phyloP scores from a whole-genome alignment of 2,329 filamentous ascomycete genomes.

The Huntiella moniliformis region DNA sequence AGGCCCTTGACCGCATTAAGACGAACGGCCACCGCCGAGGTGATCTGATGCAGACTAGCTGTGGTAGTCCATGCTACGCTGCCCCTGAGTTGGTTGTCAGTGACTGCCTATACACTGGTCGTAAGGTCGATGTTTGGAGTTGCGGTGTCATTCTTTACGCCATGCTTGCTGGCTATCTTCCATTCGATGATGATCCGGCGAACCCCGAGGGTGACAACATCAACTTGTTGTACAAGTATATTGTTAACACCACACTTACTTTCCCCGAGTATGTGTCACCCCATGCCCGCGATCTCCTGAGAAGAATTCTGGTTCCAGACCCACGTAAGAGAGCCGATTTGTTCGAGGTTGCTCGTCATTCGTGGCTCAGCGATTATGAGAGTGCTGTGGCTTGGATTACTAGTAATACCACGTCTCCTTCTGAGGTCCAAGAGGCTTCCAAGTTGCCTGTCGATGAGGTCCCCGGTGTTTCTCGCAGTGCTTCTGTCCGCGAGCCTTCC shows the following conservation, averaged over 20 bases:
- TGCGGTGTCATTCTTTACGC: constrained; percentile 98
- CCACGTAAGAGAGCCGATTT: constrained; percentile 86
- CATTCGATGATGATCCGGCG: constrained; percentile 93
- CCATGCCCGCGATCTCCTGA: constrained; percentile 78
- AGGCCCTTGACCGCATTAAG: constrained; percentile 66
- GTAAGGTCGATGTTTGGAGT: constrained; percentile 98
- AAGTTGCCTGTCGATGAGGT: constrained; percentile 37
- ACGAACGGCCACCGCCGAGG: constrained; percentile 62
- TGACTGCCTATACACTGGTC: constrained; percentile 88
- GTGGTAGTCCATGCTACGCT: constrained; percentile 93
- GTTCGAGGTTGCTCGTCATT: constrained; percentile 93
- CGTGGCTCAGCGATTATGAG: constrained; percentile 95
- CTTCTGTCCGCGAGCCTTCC: constrained; percentile 73
- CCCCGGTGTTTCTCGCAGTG: constrained; percentile 57
- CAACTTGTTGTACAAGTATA: constrained; percentile 97
- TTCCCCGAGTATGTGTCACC: constrained; percentile 98
- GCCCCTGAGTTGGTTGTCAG: constrained; percentile 94
- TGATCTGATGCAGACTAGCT: constrained; percentile 97
- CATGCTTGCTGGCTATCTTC: constrained; percentile 93
- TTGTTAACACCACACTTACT: constrained; percentile 86
- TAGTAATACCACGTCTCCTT: constrained; percentile 74
- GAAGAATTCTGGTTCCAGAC: constrained; percentile 86
- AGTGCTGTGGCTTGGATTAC: constrained; percentile 94
- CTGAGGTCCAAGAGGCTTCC: constrained; percentile 67
- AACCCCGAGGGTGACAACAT: constrained; percentile 99